Evolutionary conservation across 768 basidiomycete species (phyloP).

Genomic region (Omphalotus guepiniiformis): DNA sequence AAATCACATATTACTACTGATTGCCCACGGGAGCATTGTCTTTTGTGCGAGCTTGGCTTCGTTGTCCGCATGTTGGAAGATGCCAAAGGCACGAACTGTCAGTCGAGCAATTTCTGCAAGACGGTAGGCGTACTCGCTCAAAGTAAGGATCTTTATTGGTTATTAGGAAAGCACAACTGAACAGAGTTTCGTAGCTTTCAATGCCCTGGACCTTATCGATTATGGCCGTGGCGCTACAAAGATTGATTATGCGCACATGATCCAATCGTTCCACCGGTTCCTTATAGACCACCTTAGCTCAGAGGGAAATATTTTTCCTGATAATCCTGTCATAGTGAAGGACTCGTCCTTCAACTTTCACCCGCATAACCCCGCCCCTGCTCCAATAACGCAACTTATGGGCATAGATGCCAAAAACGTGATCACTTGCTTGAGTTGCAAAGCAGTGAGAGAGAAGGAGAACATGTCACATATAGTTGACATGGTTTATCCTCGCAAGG

Average conservation of each 20-base stretch:
- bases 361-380: slow-evolving; percentile 34
- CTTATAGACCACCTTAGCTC: slow-evolving; percentile 78
- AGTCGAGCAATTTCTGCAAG: slow-evolving; percentile 95
- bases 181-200: slow-evolving; percentile 41
- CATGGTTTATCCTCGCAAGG: slow-evolving; percentile 82
- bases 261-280: slow-evolving; percentile 94
- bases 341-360: slow-evolving; percentile 17
- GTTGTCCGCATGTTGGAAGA: slow-evolving; percentile 95
- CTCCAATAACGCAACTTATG: slow-evolving; percentile 83
- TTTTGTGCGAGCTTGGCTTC: slow-evolving; percentile 94
- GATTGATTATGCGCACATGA: slow-evolving; percentile 80
- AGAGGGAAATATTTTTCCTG: slow-evolving; percentile 62
- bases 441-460: slow-evolving; percentile 66
- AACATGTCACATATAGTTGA: slow-evolving; percentile 83
- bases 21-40: slow-evolving; percentile 87
- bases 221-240: slow-evolving; percentile 73
- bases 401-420: slow-evolving; percentile 77
- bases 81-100: slow-evolving; percentile 90
- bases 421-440: slow-evolving; percentile 73
- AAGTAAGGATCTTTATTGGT: slow-evolving; percentile 39
- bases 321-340: slow-evolving; percentile 51
- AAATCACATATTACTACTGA: slow-evolving; percentile 89
- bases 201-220: slow-evolving; percentile 87
- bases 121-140: slow-evolving; percentile 87
- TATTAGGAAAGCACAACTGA: neutral